Conservation (phyloP, 768 basidiomycete species). For the Leccinum broughii region DNA sequence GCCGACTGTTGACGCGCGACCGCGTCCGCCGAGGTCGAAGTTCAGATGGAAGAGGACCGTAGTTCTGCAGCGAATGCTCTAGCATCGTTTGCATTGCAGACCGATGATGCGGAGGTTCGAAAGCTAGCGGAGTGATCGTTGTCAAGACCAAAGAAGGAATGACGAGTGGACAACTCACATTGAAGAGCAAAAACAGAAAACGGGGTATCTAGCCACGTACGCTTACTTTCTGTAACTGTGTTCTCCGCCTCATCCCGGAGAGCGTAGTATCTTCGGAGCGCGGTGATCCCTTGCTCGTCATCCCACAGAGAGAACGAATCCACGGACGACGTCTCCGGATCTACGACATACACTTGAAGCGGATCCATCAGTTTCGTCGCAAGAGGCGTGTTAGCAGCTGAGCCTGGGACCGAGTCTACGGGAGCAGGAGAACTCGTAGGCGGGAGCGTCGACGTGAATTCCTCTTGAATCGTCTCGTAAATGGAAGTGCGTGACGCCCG, state of each 20-base stretch:
- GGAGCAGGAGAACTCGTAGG: slow-evolving; percentile 24
- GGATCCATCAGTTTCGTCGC: slow-evolving; percentile 24
- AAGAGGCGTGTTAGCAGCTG: slow-evolving; percentile 35
- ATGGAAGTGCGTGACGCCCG: slow-evolving; percentile 65
- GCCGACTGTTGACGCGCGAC: too few relatives aligned
- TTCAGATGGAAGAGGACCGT: too few relatives aligned
- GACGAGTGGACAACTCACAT: too few relatives aligned
- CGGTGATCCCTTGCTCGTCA: slow-evolving; percentile 64
- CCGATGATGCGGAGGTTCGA: too few relatives aligned
- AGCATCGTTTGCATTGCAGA: too few relatives aligned
- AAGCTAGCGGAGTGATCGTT: too few relatives aligned
- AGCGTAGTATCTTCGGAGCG: slow-evolving; percentile 66
- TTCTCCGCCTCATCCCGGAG: slow-evolving; percentile 67
- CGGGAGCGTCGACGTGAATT: slow-evolving; percentile 41
- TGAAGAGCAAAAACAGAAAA: too few relatives aligned
- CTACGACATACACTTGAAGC: slow-evolving; percentile 53
- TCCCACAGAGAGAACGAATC: slow-evolving; percentile 56
- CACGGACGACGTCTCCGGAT: slow-evolving; percentile 52
- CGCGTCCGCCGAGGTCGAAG: too few relatives aligned
- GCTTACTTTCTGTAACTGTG: slow-evolving; percentile 55
- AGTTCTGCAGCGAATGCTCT: too few relatives aligned
- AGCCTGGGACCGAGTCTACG: slow-evolving; percentile 11
- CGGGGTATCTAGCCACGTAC: too few relatives aligned
- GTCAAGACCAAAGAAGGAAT: too few relatives aligned
- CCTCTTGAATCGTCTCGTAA: slow-evolving; percentile 83